Evolutionary conservation across 495 filamentous ascomycete species (phyloP).

Genomic region (Aspergillus sparsus): DNA sequence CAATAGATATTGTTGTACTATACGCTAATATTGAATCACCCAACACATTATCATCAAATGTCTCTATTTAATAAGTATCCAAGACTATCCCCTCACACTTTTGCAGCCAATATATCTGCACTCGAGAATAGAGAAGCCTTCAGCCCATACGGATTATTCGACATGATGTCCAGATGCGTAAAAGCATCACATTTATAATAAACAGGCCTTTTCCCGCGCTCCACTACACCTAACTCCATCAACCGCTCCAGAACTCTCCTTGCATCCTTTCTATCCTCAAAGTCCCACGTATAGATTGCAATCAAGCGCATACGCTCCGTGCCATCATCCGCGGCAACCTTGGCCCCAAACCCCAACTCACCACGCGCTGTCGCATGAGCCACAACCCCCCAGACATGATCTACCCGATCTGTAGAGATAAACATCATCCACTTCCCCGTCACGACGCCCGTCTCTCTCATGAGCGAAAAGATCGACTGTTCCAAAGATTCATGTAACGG

Average conservation of each 20-base stretch:
- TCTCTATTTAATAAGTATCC: constrained; percentile 1
- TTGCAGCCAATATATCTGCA: constrained; percentile 40
- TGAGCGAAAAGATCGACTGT: constrained; percentile 56
- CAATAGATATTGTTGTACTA: too few relatives aligned
- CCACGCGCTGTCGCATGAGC: constrained; percentile 62
- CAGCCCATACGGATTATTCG: constrained; percentile 67
- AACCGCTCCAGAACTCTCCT: constrained; percentile 62
- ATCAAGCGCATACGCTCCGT: constrained; percentile 53
- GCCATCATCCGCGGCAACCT: constrained; percentile 62
- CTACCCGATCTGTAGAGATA: constrained; percentile 53
- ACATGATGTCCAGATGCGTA: constrained; percentile 67
- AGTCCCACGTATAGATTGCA: constrained; percentile 77
- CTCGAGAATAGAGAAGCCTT: constrained; percentile 55
- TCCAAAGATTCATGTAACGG: constrained; percentile 53
- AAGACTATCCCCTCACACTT: constrained; percentile 19
- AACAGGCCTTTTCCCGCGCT: constrained; percentile 49
- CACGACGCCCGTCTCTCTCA: constrained; percentile 54
- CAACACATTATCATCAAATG: too few relatives aligned
- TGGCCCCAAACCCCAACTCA: constrained; percentile 66
- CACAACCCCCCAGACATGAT: constrained; percentile 63
- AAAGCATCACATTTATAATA: constrained; percentile 86
- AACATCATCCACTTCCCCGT: constrained; percentile 91
- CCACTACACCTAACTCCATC: constrained; percentile 59
- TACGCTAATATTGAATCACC: too few relatives aligned
- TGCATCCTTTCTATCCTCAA: constrained; percentile 66